These are phyloP conservation scores for Ascochyta fabae DNA, from an alignment of 2,329 filamentous ascomycete genomes.

Conservation along the genomic window DNA sequence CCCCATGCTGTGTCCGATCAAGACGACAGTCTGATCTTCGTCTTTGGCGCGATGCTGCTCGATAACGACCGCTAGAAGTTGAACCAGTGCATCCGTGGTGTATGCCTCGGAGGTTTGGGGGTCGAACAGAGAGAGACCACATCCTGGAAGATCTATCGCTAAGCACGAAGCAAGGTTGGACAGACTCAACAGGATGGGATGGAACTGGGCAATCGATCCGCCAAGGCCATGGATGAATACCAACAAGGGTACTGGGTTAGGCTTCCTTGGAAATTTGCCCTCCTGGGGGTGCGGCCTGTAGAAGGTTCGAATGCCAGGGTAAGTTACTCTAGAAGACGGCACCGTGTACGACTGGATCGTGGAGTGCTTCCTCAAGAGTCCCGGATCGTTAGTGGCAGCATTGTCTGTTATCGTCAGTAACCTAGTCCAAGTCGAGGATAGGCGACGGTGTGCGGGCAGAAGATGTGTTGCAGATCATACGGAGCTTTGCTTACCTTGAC, in stretches of 20 bases:
- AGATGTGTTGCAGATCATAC: constrained; percentile 13
- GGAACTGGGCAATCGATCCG: constrained; percentile 89
- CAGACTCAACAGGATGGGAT: constrained; percentile 79
- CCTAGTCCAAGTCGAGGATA: constrained; percentile 10
- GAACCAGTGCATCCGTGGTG: constrained; percentile 73
- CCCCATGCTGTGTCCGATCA: constrained; percentile 91
- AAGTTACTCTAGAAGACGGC: constrained; percentile 66
- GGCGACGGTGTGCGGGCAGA: constrained; percentile 15
- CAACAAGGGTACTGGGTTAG: constrained; percentile 78
- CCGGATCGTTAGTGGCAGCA: constrained; percentile 70
- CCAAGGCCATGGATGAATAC: constrained; percentile 94
- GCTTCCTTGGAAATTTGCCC: constrained; percentile 76
- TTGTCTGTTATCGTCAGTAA: constrained; percentile 36
- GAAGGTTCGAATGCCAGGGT: constrained; percentile 81
- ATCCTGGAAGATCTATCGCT: constrained; percentile 89
- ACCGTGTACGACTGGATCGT: constrained; percentile 76
- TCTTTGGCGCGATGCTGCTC: constrained; percentile 72
- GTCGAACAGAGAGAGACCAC: constrained; percentile 78
- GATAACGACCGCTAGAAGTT: constrained; percentile 77
- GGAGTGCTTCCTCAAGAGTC: constrained; percentile 80
- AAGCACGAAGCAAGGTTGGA: constrained; percentile 83
- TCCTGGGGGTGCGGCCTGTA: constrained; percentile 81
- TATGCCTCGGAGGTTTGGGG: constrained; percentile 80
- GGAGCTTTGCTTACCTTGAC: constrained; percentile 33
- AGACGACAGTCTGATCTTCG: constrained; percentile 72